Conservation (phyloP, 345 rosid species). For the Linum trigynum region DNA sequence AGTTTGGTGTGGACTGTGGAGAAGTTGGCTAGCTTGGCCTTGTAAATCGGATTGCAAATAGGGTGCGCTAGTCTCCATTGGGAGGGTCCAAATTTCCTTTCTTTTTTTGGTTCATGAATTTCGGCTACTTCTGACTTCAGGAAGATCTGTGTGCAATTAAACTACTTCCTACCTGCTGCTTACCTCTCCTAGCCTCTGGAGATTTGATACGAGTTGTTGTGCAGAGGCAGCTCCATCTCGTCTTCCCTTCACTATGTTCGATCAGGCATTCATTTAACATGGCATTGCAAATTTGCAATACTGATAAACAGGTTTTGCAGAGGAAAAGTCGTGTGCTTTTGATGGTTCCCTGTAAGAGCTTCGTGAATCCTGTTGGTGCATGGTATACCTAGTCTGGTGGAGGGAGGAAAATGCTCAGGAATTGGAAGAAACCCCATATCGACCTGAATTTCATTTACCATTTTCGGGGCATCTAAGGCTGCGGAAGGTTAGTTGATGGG, state of each 20-base stretch:
- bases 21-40: not conserved
- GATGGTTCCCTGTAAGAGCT: not conserved
- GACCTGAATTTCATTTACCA: slow-evolving; percentile 25
- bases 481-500: slow-evolving; percentile 29
- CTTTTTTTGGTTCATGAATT: no score
- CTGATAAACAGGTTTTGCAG: no score
- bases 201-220: no score
- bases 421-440: slow-evolving; percentile 59
- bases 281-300: no score
- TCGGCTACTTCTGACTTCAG: not conserved
- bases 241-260: no score
- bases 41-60: no score
- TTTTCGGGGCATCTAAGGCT: slow-evolving; percentile 21
- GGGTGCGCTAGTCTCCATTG: not conserved
- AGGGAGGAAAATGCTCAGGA: slow-evolving; percentile 38
- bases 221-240: no score
- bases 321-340: not conserved
- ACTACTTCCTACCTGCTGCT: not conserved
- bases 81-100: not conserved
- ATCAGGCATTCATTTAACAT: no score
- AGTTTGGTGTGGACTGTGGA: not conserved
- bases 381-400: not conserved
- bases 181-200: no score
- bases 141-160: not conserved
- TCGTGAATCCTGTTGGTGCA: not conserved